Conservation (phyloP, 139 green algal genomes). For the Auxenochlorella protothecoides region DNA sequence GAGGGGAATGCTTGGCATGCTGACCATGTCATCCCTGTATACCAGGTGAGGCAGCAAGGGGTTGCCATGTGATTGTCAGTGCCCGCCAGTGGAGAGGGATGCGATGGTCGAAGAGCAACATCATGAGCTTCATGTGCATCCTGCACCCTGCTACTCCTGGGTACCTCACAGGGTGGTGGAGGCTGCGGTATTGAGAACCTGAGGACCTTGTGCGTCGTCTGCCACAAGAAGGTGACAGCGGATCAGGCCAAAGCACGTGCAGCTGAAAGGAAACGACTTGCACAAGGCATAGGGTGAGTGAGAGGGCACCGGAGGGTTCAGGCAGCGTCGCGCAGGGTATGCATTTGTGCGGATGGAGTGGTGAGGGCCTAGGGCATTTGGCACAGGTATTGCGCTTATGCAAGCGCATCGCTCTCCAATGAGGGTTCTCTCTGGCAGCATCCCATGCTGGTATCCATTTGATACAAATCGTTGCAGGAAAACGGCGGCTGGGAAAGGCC, state of each 20-base stretch:
- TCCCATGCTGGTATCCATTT: no score
- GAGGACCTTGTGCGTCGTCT: conserved; percentile 75
- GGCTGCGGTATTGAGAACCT: conserved; percentile 82
- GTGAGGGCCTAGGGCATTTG: no score
- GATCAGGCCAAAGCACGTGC: conserved; percentile 32
- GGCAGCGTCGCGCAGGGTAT: neutral
- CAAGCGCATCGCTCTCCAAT: no score
- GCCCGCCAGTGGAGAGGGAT: neutral
- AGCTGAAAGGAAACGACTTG: no score
- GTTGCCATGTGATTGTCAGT: neutral
- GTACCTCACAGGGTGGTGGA: conserved; percentile 49
- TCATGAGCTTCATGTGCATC: neutral
- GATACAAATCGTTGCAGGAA: no score
- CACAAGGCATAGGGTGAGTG: no score
- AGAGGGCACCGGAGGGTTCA: neutral
- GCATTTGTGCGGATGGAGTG: neutral
- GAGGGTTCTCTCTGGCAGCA: no score
- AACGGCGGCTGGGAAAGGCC: no score
- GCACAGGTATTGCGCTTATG: no score
- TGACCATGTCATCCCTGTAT: conserved; percentile 80
- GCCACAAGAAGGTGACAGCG: conserved; percentile 58
- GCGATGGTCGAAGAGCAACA: neutral
- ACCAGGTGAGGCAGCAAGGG: conserved; percentile 23
- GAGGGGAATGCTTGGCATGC: conserved; percentile 78
- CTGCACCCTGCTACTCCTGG: neutral